phyloP scores from a whole-genome alignment of 495 filamentous ascomycete genomes.

The Staphylotrichum tortipilum region DNA sequence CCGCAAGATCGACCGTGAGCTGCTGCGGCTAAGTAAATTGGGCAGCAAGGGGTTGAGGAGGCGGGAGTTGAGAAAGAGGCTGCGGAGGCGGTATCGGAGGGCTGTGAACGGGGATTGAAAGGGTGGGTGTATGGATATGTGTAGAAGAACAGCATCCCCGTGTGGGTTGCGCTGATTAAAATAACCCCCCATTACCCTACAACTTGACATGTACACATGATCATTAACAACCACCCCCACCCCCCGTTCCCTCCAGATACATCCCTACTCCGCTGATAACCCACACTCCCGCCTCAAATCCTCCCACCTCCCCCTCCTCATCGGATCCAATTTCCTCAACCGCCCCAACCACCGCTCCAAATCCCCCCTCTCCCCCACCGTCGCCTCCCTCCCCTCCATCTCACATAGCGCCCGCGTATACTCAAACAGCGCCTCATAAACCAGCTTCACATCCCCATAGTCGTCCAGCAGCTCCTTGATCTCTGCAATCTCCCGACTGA shows the following conservation, averaged over 20 bases:
- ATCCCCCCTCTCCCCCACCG: slow-evolving; percentile 34
- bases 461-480: slow-evolving; percentile 67
- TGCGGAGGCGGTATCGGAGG: neutral
- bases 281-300: slow-evolving; percentile 46
- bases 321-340: slow-evolving; percentile 58
- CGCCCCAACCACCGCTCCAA: slow-evolving; percentile 54
- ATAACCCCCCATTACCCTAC: too few species aligned
- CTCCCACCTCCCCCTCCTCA: slow-evolving; percentile 60
- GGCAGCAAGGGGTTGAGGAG: neutral
- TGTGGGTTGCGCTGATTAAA: too few species aligned
- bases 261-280: too few species aligned
- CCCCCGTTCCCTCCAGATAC: neutral
- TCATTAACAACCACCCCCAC: neutral
- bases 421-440: slow-evolving; percentile 68
- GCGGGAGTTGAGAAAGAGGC: neutral
- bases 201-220: too few species aligned
- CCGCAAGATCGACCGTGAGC: slow-evolving; percentile 32
- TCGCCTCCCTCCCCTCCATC: slow-evolving; percentile 31
- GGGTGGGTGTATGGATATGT: too few species aligned
- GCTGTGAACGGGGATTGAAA: neutral
- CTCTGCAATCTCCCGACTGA: slow-evolving; percentile 57
- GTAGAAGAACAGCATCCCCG: too few species aligned
- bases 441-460: slow-evolving; percentile 68
- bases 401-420: slow-evolving; percentile 45
- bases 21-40: slow-evolving; percentile 13